Conservation (phyloP, 306 rosid species). For the Rosa persica region DNA sequence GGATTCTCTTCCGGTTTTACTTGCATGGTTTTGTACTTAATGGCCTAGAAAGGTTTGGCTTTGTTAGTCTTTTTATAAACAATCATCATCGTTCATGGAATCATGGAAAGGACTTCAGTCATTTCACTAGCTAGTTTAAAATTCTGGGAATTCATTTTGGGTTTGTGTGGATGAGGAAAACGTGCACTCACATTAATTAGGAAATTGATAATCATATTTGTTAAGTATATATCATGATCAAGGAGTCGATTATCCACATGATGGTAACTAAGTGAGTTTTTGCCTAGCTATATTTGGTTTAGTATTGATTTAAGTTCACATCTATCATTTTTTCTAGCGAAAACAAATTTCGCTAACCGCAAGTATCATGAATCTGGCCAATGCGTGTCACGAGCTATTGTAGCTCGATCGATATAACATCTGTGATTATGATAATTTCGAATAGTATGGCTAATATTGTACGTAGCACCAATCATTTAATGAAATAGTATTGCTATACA, state of each 20-base stretch:
- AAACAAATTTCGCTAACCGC: too few species aligned
- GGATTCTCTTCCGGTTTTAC: slow-evolving; percentile 15
- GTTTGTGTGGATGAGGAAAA: background rate
- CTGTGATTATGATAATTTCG: background rate
- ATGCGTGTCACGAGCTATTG: too few species aligned
- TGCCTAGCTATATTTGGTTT: background rate
- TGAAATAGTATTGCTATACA: background rate
- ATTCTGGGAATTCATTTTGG: background rate
- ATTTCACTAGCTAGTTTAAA: slow-evolving; percentile 1
- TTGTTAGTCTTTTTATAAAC: background rate
- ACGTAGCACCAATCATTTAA: background rate
- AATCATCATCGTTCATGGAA: background rate
- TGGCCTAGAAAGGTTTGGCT: background rate
- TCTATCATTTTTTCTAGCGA: background rate
- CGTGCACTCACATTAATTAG: background rate
- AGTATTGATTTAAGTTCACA: background rate
- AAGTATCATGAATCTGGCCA: too few species aligned
- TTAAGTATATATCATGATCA: background rate
- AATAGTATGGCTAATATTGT: background rate
- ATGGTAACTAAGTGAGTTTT: background rate
- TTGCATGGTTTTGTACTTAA: slow-evolving; percentile 3
- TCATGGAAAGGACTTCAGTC: background rate
- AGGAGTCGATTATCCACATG: background rate
- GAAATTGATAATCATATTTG: background rate
- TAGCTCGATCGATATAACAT: too few species aligned